These are phyloP conservation scores for Coemansia sp. DNA, from an alignment of 192 early-diverging fungal species.

Conservation along the genomic window DNA sequence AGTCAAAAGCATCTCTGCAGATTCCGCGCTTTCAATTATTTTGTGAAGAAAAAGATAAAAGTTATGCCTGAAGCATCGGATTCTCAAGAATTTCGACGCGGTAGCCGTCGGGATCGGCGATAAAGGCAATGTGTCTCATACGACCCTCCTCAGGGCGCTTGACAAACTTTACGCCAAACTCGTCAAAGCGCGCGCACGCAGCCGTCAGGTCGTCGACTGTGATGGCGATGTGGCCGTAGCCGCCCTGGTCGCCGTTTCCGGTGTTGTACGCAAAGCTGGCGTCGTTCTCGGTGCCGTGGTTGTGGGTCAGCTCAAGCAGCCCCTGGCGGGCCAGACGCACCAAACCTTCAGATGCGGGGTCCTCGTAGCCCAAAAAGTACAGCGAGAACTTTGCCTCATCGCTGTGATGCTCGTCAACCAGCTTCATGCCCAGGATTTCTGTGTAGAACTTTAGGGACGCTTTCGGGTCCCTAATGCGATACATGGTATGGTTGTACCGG, in stretches of 20 bases:
- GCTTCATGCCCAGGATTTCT: conserved; percentile 73
- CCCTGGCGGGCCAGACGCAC: conserved; percentile 63
- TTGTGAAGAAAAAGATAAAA: not conserved
- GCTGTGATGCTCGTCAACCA: conserved; percentile 36
- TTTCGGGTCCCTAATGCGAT: conserved; percentile 79
- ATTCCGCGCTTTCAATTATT: too few species aligned
- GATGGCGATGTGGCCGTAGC: conserved; percentile 82
- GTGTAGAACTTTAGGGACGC: conserved; percentile 72
- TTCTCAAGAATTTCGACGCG: conserved; percentile 65
- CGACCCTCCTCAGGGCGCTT: conserved; percentile 72
- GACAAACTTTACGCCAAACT: conserved; percentile 67
- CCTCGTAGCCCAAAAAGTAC: conserved; percentile 72
- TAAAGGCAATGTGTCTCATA: conserved; percentile 84
- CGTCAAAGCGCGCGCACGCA: conserved; percentile 72
- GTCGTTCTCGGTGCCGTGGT: conserved; percentile 78
- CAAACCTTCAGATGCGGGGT: conserved; percentile 46
- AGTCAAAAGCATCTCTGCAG: too few species aligned
- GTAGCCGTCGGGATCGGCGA: conserved; percentile 82
- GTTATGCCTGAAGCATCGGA: conserved; percentile 21
- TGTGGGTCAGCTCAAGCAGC: conserved; percentile 81
- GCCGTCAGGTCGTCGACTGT: conserved; percentile 75
- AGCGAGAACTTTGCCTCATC: conserved; percentile 58
- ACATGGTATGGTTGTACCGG: conserved; percentile 81
- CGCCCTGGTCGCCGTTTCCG: conserved; percentile 70
- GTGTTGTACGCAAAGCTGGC: conserved; percentile 60